Conservation (phyloP, 306 rosid genomes). For the Hippophae rhamnoides region DNA sequence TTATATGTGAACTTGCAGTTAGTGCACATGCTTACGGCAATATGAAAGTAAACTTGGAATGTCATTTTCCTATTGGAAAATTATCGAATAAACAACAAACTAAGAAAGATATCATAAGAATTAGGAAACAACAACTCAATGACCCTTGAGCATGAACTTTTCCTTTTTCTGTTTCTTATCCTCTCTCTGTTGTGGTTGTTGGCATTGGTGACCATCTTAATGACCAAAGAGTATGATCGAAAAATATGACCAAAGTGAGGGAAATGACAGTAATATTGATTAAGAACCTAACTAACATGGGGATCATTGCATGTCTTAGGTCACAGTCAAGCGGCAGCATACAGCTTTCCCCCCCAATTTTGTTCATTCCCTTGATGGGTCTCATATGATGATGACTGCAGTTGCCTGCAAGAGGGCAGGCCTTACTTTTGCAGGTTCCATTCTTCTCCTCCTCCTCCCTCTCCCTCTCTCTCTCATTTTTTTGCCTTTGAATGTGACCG, state of each 20-base stretch:
- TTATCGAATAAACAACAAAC: background rate
- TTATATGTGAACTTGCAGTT: background rate
- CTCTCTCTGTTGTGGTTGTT: background rate
- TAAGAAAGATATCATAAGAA: too few relatives aligned
- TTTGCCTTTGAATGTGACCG: slow-evolving; percentile 1
- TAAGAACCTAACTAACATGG: background rate
- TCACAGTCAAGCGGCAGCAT: slow-evolving; percentile 66
- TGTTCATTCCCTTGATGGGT: slow-evolving; percentile 94
- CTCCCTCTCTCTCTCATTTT: background rate
- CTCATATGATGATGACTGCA: slow-evolving; percentile 99
- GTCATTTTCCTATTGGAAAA: background rate
- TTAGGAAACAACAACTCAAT: too few relatives aligned
- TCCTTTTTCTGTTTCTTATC: too few relatives aligned
- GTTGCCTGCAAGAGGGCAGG: slow-evolving; percentile 71
- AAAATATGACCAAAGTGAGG: too few relatives aligned
- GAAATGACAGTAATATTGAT: too few relatives aligned
- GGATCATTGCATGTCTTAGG: slow-evolving; percentile 30
- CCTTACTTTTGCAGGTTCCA: slow-evolving; percentile 73
- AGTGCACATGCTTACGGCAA: background rate
- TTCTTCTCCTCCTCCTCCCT: slow-evolving; percentile 7
- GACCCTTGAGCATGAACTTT: too few relatives aligned
- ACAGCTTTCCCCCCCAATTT: slow-evolving; percentile 96
- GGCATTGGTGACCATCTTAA: background rate
- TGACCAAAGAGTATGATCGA: background rate
- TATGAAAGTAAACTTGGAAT: background rate